Evolutionary conservation across 352 stramenopile species (phyloP), one percentile per base, ranked within the genome.

Genomic region (Globisporangium paddicum): DNA sequence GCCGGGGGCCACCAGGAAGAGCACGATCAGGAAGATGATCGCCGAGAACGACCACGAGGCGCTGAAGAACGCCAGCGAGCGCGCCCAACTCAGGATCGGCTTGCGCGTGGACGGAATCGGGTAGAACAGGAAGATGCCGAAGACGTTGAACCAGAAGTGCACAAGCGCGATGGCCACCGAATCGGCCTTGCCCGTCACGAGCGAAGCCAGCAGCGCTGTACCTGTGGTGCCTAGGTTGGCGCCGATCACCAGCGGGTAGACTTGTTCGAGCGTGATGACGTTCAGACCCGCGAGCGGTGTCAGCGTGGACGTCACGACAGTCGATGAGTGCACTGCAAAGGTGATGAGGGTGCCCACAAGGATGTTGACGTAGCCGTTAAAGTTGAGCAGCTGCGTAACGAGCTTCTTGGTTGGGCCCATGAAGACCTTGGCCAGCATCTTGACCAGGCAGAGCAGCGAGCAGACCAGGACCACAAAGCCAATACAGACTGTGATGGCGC

Each of bases 101-200:
- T 66, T 67, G 25, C 93, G 79, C 58, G 94, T 96, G 64, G 87
- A 71, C 28, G 90, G 89, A 62, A 97, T 77, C 35, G 89, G 89
- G 69, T 96, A 98, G 75, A 93, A 98, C 32, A 97, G 80, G 41
- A 97, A 53, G 50, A 96, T 74, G 48, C 90, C 89, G 49, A 88
- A 87, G 16, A 97, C 67, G 69, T 97, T 98, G 78, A 98, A 97
- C 63, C 91, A 95, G 45, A 97, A 87, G 71, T 98, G 90, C 42
- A 82, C 82, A 28, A 97, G 76, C 30, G 90, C 93, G 35, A 97
- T 86, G 58, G 95, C 87, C 38, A 97, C 80, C 7, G 85, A 76
- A 41, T 89, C 65, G 0, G 77, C 67, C 42, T 85, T 93, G 54
- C 75, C 82, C 28, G 86, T 92, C 44, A 97, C 89, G 30, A 97